These are phyloP conservation scores for Iberis pinnata DNA, from an alignment of 345 rosid genomes.

Conservation along the genomic window DNA sequence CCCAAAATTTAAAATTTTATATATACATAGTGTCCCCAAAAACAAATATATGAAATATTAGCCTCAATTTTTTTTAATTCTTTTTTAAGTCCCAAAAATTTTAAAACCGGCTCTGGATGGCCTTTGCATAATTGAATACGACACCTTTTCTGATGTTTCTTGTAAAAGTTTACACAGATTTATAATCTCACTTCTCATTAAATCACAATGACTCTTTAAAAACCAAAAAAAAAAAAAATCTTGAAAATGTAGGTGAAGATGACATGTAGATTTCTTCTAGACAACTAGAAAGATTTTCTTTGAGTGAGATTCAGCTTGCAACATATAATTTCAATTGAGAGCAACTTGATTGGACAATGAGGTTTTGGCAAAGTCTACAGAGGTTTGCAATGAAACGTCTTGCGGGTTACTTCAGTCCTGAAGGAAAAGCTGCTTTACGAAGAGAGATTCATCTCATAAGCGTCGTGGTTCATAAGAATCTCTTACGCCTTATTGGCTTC, in stretches of 20 bases:
- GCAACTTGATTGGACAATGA: constrained; percentile 77
- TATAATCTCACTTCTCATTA: too few species aligned
- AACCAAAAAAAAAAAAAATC: too few species aligned
- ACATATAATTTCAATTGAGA: constrained; percentile 76
- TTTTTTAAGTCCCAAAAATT: too few species aligned
- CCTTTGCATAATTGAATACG: constrained; percentile 37
- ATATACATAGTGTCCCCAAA: too few species aligned
- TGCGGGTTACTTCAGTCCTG: constrained; percentile 58
- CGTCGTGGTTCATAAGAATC: constrained; percentile 79
- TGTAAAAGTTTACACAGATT: constrained; percentile 29
- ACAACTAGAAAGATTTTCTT: constrained; percentile 70
- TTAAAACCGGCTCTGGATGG: too few species aligned
- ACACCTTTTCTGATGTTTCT: constrained; percentile 64
- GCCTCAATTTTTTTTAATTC: too few species aligned
- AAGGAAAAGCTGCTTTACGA: constrained; percentile 81
- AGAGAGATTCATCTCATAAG: constrained; percentile 81
- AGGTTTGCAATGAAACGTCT: constrained; percentile 85
- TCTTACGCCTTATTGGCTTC: constrained; percentile 70
- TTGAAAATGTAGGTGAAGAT: constrained; percentile 54
- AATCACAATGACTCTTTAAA: too few species aligned
- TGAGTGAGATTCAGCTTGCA: constrained; percentile 70
- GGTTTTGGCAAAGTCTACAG: constrained; percentile 90
- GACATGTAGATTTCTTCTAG: constrained; percentile 57
- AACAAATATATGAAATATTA: too few species aligned
- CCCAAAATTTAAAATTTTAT: too few species aligned